Evolutionary conservation across 164 flowering plant species (phyloP).

Genomic region (Nelumbo lutea): DNA sequence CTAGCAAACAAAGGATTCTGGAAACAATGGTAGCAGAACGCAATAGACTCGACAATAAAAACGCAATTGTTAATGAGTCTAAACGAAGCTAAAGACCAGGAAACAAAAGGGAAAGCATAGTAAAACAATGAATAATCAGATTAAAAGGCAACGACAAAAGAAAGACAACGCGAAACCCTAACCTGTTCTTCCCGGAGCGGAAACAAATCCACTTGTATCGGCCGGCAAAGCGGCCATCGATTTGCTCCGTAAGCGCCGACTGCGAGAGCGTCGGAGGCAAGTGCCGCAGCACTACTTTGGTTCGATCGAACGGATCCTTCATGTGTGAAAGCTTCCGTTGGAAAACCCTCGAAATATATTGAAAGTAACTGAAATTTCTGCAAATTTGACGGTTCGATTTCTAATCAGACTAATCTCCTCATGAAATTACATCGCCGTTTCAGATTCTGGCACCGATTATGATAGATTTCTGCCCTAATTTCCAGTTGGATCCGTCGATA

Average conservation of each 20-base stretch:
- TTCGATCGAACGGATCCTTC: constrained; percentile 65
- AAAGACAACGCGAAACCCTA: constrained; percentile 17
- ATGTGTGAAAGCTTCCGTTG: constrained; percentile 21
- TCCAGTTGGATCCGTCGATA: neutral
- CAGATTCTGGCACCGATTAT: neutral
- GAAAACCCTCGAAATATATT: neutral
- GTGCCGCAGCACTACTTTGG: constrained; percentile 86
- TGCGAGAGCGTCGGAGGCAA: constrained; percentile 75
- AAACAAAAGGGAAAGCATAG: neutral
- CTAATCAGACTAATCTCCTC: neutral
- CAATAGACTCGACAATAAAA: neutral
- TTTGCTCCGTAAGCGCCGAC: constrained; percentile 54
- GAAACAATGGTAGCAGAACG: too few species aligned
- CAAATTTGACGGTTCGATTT: neutral
- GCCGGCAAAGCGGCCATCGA: constrained; percentile 54
- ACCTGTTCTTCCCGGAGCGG: constrained; percentile 73
- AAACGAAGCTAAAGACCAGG: neutral
- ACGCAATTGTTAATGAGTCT: neutral
- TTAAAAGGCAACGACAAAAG: neutral
- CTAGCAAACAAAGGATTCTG: too few species aligned
- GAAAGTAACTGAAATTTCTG: neutral
- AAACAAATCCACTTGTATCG: constrained; percentile 69
- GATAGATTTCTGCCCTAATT: neutral
- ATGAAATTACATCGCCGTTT: neutral
- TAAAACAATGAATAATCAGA: neutral